Evolutionary conservation across 208 protist species (phyloP), one percentile per base, ranked within the genome.

Genomic region (Leishmania arabica): DNA sequence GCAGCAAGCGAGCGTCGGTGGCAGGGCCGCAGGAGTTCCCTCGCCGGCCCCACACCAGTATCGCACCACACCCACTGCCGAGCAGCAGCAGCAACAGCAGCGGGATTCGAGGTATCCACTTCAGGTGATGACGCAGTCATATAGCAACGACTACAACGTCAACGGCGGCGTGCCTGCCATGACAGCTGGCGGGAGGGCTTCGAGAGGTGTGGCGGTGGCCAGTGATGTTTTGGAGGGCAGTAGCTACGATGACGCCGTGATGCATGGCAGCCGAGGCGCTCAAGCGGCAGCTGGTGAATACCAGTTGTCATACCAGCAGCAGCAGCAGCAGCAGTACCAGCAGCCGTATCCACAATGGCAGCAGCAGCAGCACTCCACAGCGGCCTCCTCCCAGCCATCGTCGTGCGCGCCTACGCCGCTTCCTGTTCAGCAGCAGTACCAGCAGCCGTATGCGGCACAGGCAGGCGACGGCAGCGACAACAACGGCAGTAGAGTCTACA

Each of bases 311-410:
- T 45, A 62, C 51, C 72, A 45, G 21, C 65, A 70, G 37, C 65
- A 70, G 37, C 65, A 70, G 37, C 37, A 37, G 37, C 37, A 40
- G 65, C 65, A 70, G 34, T 70, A 70, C 15, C 65, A 70, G 9
- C 68, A 72, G 21, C 68, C 17, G 45, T 31, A 72, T 42, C 40
- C 34, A 17, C 34, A 72, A 31, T 49, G 42, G 68, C 68, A 62
- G 72, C 71, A 19, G n/a, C 71, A 75, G 27, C 72, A 76, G 72
- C 53, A 76, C 69, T 40, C 19, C 69, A 73, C 24, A 27, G 37
- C 69, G 5, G 27, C 45, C 69, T 47, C 69, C 69, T 51, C 69
- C 19, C 69, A 47, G 69, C 69, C 69, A 73, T 73, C 69, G 24
- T 34, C 69, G 34, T 54, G 47, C 45, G 21, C 45, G 69, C 11